Base-by-base conservation (phyloP, 83 land plant genomes). In the Picea engelmannii region DNA sequence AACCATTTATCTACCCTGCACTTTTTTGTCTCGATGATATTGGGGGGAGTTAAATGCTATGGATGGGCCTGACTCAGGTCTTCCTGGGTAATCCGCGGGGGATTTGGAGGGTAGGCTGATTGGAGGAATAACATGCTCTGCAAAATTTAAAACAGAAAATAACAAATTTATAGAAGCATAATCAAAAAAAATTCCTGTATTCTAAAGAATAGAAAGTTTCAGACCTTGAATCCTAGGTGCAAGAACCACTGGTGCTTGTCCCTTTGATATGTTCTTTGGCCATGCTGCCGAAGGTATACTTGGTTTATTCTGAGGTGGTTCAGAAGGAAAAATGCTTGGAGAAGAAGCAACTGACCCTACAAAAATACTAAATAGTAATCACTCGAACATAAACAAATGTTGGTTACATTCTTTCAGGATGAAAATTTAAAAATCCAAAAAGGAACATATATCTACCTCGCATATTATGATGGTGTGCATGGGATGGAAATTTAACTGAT, bases 161-260 rank as follows among this genome's bases (percentile, higher is more conserved):
- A 40, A 40, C 42, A 40, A 6, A 38, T 15, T 70, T 70, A 18
- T 40, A 42, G 8, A 70, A 69, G 40, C 6, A 70, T 38, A 35
- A 17, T 47, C 0, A 11, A 31, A 31, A 31, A 31, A 31, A 31
- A 31, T 2, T 40, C 13, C 23, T 42, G 21, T 70, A 40, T 42
- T 20, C 4, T 70, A 40, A 70, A 10, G 7, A 70, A 38, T 27
- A 18, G 8, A 70, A 40, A 47, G 21, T 38, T 38, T 42, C 75
- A 42, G 75, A 70, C 75, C 75, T 70, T 70, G 75, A 70, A 18
- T 40, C 21, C 17, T 70, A 5, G 75, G 75, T 70, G 75, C 75
- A 20, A 70, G 23, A 0, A n/a, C 9, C 15, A 42, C 75, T 31
- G 52, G 52, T 70, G 44, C 44, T 18, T 70, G 75, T 70, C 52